Percentiles rank a stretch among this genome's conserved stretches.
These are phyloP conservation scores for Debaryomyces robertsiae DNA, from an alignment of 1,139 yeast genomes.

Conservation along the genomic window DNA sequence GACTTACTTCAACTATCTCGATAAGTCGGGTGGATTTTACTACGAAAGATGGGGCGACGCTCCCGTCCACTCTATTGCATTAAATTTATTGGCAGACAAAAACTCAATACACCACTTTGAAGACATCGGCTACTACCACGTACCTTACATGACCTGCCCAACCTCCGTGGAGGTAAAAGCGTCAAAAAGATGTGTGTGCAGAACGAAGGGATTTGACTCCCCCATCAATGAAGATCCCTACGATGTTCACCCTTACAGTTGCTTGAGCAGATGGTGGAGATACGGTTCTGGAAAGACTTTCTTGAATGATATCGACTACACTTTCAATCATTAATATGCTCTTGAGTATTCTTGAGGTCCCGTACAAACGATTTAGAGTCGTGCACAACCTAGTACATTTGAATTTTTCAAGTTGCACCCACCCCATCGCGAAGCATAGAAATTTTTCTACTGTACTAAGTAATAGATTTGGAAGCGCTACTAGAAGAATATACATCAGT, in stretches of 20 bases:
- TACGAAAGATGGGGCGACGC: constrained; percentile 99
- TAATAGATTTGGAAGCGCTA: constrained; percentile 1
- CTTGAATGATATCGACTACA: constrained; percentile 39
- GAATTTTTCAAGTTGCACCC: constrained; percentile 7
- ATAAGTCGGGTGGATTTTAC: constrained; percentile 78
- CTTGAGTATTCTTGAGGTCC: constrained; percentile 12
- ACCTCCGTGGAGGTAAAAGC: constrained; percentile 47
- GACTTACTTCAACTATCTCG: constrained; percentile 69
- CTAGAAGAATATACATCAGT: constrained; percentile 10
- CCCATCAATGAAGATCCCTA: constrained; percentile 43
- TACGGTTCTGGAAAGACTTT: constrained; percentile 60
- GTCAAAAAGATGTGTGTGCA: constrained; percentile 74
- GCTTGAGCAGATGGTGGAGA: constrained; percentile 87
- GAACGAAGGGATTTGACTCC: constrained; percentile 37
- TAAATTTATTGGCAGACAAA: constrained; percentile 64
- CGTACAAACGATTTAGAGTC: constrained; percentile 4
- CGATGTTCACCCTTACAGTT: constrained; percentile 66
- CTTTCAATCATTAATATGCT: constrained; percentile 9
- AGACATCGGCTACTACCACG: constrained; percentile 84
- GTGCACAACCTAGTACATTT: constrained; percentile 4
- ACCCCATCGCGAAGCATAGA: constrained; percentile 14
- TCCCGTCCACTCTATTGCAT: constrained; percentile 87
- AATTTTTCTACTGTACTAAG: constrained; percentile 12
- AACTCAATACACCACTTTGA: constrained; percentile 83
- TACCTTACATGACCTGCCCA: constrained; percentile 86